Percentiles rank a stretch among this genome's conserved stretches.
Evolutionary conservation across 768 basidiomycete genomes (phyloP).

Genomic region (Chalciporus pseudorubinellus): DNA sequence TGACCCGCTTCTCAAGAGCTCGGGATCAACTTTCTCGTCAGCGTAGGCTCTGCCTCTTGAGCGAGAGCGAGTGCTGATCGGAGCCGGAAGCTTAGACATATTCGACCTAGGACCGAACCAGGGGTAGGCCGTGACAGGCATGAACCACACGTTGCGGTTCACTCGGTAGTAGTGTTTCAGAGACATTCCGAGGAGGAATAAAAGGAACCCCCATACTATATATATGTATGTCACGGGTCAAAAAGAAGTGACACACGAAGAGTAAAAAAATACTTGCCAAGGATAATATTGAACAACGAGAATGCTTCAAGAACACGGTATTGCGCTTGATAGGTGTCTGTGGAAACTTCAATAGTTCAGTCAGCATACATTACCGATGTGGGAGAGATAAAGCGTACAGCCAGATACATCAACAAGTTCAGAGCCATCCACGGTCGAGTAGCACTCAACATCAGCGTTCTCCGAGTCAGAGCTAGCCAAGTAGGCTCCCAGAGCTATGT

Average conservation of each 20-base stretch:
- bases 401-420: conserved; percentile 58
- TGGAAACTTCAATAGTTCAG: conserved; percentile 54
- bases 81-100: conserved; percentile 41
- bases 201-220: conserved; percentile 48
- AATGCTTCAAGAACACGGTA: conserved; percentile 81
- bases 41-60: conserved; percentile 33
- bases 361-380: neutral
- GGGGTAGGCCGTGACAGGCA: conserved; percentile 66
- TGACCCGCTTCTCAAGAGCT: conserved; percentile 21
- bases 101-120: conserved; percentile 56
- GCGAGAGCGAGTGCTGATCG: conserved; percentile 39
- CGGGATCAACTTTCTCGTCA: conserved; percentile 28
- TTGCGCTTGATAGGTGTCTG: conserved; percentile 86
- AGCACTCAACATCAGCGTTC: conserved; percentile 81
- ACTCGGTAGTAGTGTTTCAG: conserved; percentile 43
- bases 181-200: conserved; percentile 44
- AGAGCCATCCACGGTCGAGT: conserved; percentile 50
- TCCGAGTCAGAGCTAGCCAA: conserved; percentile 73
- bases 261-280: conserved; percentile 48
- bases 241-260: neutral
- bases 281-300: conserved; percentile 70
- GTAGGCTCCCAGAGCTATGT: conserved; percentile 68
- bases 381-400: conserved; percentile 48
- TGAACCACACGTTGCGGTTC: conserved; percentile 59
- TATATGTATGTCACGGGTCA: conserved; percentile 18